phyloP scores from a whole-genome alignment of 2,329 filamentous ascomycete species.

The Arachnomyces sp. region DNA sequence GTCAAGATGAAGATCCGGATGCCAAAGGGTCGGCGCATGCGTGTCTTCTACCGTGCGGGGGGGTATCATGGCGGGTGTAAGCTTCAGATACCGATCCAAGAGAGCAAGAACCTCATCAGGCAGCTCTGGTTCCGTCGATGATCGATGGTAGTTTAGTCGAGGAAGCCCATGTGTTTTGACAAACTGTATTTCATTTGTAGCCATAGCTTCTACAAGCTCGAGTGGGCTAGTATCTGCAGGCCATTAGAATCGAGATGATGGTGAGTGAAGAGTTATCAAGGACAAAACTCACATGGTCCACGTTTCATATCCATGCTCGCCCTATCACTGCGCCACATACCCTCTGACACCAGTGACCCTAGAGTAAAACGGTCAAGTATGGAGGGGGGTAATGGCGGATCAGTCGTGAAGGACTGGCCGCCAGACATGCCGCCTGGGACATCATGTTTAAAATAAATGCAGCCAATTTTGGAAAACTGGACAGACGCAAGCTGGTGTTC shows the following conservation, averaged over 20 bases:
- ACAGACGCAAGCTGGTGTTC: conserved; percentile 5
- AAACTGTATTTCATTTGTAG: conserved; percentile 20
- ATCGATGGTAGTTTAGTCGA: conserved; percentile 2
- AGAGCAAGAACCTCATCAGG: conserved; percentile 2
- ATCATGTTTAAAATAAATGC: conserved; percentile 14
- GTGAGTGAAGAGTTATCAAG: too few species aligned
- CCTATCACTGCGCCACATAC: conserved; percentile 17
- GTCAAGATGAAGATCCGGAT: conserved; percentile 8
- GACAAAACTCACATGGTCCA: conserved; percentile 18
- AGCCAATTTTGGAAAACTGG: conserved; percentile 5
- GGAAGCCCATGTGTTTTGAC: conserved; percentile 15
- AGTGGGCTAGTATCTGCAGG: too few species aligned
- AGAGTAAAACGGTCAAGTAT: conserved; percentile 14
- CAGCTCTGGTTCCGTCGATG: background rate
- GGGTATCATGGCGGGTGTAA: background rate
- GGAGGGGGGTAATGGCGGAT: too few species aligned
- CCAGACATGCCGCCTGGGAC: background rate
- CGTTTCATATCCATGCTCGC: conserved; percentile 19
- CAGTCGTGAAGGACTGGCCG: too few species aligned
- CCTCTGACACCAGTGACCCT: conserved; percentile 16
- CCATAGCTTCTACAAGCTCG: conserved; percentile 11
- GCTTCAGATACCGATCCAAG: conserved; percentile 1
- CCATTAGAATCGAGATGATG: too few species aligned
- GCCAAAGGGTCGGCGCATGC: conserved; percentile 5
- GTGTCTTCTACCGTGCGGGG: conserved; percentile 3